A percentile compares a stretch with the other conserved stretches of the same genome.
Evolutionary conservation across 2,329 filamentous ascomycete species (phyloP).

Genomic region (Paraconiothyrium sp.): DNA sequence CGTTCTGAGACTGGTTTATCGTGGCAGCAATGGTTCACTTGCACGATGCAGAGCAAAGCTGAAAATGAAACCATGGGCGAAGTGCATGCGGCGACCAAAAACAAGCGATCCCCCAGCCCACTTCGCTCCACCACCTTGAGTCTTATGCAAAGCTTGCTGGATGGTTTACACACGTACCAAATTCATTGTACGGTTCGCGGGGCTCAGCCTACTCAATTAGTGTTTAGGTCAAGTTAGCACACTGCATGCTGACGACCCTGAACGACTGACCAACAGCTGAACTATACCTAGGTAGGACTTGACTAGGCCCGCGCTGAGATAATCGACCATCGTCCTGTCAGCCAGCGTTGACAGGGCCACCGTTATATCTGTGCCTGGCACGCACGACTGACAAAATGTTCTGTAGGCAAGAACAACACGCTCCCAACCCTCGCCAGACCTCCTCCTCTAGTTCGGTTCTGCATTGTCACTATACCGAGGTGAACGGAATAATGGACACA

Average conservation of each 20-base stretch:
- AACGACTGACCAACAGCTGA: background rate
- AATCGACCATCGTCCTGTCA: background rate
- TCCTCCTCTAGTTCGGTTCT: background rate
- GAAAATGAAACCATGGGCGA: background rate
- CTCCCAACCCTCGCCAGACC: background rate
- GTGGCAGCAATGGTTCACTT: background rate
- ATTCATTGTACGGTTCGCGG: background rate
- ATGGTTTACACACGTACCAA: slow-evolving; percentile 7
- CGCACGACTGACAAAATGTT: background rate
- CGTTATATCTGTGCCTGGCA: background rate
- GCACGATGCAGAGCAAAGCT: background rate
- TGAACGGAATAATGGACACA: background rate
- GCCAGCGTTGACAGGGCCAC: background rate
- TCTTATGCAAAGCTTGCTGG: background rate
- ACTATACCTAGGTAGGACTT: too few relatives aligned
- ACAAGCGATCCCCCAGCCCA: background rate
- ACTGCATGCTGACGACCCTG: slow-evolving; percentile 5
- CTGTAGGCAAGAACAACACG: background rate
- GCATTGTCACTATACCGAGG: background rate
- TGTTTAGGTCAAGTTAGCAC: background rate
- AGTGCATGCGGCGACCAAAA: background rate
- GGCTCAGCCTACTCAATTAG: background rate
- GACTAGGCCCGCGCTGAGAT: background rate
- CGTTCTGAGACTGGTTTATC: background rate
- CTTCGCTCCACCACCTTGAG: background rate